phyloP scores from a whole-genome alignment of 805 yeast species.

The Ogataea pini region DNA sequence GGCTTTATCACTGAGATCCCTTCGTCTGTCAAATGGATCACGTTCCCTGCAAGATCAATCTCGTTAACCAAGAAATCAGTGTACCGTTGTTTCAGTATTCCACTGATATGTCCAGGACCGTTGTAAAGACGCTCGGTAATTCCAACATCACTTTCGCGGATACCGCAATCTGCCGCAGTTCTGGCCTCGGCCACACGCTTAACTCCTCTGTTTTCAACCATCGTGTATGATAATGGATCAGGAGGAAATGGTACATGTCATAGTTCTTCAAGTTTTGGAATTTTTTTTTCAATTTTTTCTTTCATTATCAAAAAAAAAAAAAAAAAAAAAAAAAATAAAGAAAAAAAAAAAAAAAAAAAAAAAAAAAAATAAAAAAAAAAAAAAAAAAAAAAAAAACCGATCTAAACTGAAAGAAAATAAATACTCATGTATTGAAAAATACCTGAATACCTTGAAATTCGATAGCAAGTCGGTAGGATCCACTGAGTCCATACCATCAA shows the following conservation, averaged over 20 bases:
- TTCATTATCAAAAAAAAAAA: neutral
- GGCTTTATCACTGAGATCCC: constrained; percentile 56
- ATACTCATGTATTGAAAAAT: too few relatives aligned
- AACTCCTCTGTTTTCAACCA: constrained; percentile 1
- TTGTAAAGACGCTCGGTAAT: constrained; percentile 68
- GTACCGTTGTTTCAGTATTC: constrained; percentile 83
- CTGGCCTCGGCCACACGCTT: constrained; percentile 3
- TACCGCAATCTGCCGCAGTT: constrained; percentile 37
- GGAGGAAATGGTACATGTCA: too few relatives aligned
- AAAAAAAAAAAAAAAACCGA: too few relatives aligned
- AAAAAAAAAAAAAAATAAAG: neutral
- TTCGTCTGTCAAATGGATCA: constrained; percentile 71
- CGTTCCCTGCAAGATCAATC: constrained; percentile 65
- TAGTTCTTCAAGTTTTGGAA: neutral
- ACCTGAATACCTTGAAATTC: too few relatives aligned
- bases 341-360: neutral
- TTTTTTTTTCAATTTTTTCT: neutral
- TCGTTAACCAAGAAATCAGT: constrained; percentile 95
- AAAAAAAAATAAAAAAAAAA: too few relatives aligned
- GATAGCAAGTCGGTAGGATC: too few relatives aligned
- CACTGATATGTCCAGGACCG: constrained; percentile 64
- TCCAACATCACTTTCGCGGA: constrained; percentile 82
- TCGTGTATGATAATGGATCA: neutral
- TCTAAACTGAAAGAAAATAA: too few relatives aligned
- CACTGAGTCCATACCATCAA: too few relatives aligned